Evolutionary conservation across 108 stramenopile genomes (phyloP), one percentile per base, ranked within the genome.

Genomic region (Skeletonema menzelii): DNA sequence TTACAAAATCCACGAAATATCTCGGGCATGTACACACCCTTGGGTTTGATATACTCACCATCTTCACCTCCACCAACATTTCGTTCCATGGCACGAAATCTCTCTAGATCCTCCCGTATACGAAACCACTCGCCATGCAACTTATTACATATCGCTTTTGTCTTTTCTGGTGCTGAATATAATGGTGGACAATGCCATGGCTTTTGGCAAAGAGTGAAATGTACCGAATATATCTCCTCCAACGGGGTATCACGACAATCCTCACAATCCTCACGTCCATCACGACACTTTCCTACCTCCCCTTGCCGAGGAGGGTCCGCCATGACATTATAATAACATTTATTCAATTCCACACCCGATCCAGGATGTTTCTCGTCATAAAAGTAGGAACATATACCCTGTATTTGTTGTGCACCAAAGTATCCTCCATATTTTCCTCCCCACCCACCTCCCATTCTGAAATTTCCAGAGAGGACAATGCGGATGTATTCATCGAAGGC

Each of bases 241-340:
- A 85, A 27, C 1, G 72, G 34, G 8, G 72, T 73, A 27, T 70
- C 65, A 19, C 91, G 79, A 72, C 91, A 92, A 78, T 95, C 90
- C 63, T 92, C 82, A 68, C 94, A 91, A 5, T 68, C 65, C 15
- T 73, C 71, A 56, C 59, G 56, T 42, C 82, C 82, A 72, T 77
- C 86, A 20, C 67, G 77, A 63, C 83, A 84, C 4, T 80, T 69
- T 44, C 63, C 56, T 4, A 19, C 6, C 34, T 35, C 73, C 53
- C 34, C 28, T 20, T 72, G 86, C 27, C 87, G 79, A 3, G 96
- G 96, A 59, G 88, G 82, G 59, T 97, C 94, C n/a, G 72, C 84
- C 96, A 98, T 97, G 70, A 87, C 83, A 77, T 98, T 98, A 79
- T 92, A 96, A 27, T 82, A 72, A 68, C 97, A 98, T 59, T 93